Percentiles rank a stretch among this genome's conserved stretches.
Evolutionary conservation across 1,284 basidiomycete genomes (phyloP).

Genomic region (Entoloma clypeatum): DNA sequence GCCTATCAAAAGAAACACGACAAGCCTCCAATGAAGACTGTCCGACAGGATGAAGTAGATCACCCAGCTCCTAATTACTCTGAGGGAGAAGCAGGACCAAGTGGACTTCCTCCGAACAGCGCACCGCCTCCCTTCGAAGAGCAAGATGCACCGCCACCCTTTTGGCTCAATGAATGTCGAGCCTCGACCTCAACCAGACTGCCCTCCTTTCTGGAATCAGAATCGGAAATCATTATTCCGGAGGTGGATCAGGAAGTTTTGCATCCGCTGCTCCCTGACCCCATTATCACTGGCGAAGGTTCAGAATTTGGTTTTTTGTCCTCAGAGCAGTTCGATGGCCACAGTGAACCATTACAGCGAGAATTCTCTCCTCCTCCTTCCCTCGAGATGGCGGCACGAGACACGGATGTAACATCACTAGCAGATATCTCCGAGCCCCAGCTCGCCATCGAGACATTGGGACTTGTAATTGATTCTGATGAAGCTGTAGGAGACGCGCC

Average conservation of each 20-base stretch:
- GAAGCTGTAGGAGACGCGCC: conserved; percentile 38
- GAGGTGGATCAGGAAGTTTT: conserved; percentile 37
- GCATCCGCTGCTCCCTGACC: conserved; percentile 32
- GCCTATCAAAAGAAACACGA: conserved; percentile 85
- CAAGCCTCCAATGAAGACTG: conserved; percentile 64
- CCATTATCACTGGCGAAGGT: conserved; percentile 64
- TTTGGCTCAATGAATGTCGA: conserved; percentile 52
- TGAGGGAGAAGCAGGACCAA: conserved; percentile 68
- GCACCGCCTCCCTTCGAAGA: conserved; percentile 82
- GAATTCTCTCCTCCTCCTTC: conserved; percentile 63
- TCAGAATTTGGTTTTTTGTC: conserved; percentile 64
- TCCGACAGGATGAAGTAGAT: conserved; percentile 63
- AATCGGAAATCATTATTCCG: conserved; percentile 62
- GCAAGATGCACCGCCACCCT: conserved; percentile 74
- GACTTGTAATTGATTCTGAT: conserved; percentile 52
- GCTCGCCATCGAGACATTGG: conserved; percentile 53
- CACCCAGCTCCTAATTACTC: conserved; percentile 57
- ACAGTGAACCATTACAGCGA: conserved; percentile 59
- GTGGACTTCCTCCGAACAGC: conserved; percentile 49
- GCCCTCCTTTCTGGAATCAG: conserved; percentile 77
- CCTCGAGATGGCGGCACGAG: conserved; percentile 64
- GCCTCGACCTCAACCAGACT: conserved; percentile 57
- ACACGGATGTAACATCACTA: conserved; percentile 63
- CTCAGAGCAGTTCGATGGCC: conserved; percentile 73
- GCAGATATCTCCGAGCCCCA: conserved; percentile 53